phyloP scores from a whole-genome alignment of 352 stramenopile species.

The Pythium myriotylum region DNA sequence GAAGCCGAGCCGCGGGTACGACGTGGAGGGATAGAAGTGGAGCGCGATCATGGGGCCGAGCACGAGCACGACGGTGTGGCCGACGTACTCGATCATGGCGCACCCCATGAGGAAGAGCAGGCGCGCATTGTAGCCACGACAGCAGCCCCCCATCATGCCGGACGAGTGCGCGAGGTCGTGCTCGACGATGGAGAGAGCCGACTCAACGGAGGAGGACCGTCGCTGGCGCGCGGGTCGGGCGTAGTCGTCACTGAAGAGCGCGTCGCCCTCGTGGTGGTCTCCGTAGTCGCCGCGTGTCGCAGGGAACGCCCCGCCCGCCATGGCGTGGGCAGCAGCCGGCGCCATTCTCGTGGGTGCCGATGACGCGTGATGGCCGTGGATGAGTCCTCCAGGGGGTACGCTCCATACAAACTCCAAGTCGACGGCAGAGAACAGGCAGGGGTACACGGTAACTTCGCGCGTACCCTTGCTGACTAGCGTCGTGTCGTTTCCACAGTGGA shows the following conservation, averaged over 20 bases:
- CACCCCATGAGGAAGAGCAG: slow-evolving; percentile 82
- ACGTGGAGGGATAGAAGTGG: slow-evolving; percentile 78
- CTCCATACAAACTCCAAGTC: slow-evolving; percentile 20
- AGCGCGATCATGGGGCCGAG: slow-evolving; percentile 72
- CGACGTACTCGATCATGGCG: slow-evolving; percentile 78
- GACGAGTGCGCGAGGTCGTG: slow-evolving; percentile 23
- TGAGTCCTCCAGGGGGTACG: neutral
- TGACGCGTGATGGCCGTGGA: neutral
- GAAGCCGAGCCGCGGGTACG: slow-evolving; percentile 72
- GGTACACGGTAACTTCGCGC: slow-evolving; percentile 5
- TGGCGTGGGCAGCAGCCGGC: slow-evolving; percentile 11
- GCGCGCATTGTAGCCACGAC: slow-evolving; percentile 65
- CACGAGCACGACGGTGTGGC: slow-evolving; percentile 70
- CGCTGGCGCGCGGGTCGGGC: slow-evolving; percentile 12
- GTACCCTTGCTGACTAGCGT: slow-evolving; percentile 9
- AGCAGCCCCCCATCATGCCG: slow-evolving; percentile 44
- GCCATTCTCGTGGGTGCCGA: slow-evolving; percentile 10
- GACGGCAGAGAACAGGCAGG: neutral
- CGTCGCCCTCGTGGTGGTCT: slow-evolving; percentile 6
- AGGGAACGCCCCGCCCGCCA: neutral
- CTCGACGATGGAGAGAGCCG: slow-evolving; percentile 23
- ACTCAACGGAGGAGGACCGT: slow-evolving; percentile 30
- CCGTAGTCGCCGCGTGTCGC: slow-evolving; percentile 10
- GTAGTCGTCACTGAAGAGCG: neutral
- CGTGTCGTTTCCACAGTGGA: no score